phyloP scores from a whole-genome alignment of 805 yeast genomes.

The Nakazawaea sp. region DNA sequence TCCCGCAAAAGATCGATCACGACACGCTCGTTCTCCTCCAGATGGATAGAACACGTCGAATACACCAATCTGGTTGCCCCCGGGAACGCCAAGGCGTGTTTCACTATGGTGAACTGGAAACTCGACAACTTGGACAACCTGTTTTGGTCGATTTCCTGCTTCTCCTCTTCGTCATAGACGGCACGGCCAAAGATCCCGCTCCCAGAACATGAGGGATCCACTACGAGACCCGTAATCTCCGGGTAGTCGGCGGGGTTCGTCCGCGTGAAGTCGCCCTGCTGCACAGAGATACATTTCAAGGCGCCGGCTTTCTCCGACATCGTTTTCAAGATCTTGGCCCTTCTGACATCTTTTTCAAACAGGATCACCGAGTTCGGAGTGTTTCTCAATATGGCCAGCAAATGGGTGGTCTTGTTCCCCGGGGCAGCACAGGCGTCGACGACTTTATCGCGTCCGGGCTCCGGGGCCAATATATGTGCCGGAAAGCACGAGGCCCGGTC shows the following conservation, averaged over 20 bases:
- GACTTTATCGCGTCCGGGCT: slow-evolving; percentile 45
- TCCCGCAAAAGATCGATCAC: slow-evolving; percentile 74
- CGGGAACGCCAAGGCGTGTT: slow-evolving; percentile 84
- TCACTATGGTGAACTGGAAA: slow-evolving; percentile 83
- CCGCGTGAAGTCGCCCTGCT: slow-evolving; percentile 55
- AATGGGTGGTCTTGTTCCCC: slow-evolving; percentile 94
- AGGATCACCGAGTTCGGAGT: slow-evolving; percentile 54
- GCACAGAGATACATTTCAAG: slow-evolving; percentile 31
- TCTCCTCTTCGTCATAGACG: slow-evolving; percentile 49
- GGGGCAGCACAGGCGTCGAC: slow-evolving; percentile 98
- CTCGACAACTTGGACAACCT: slow-evolving; percentile 70
- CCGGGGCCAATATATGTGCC: slow-evolving; percentile 68
- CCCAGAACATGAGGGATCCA: slow-evolving; percentile 98
- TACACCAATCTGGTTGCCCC: slow-evolving; percentile 73
- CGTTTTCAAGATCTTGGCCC: slow-evolving; percentile 62
- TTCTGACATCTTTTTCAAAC: slow-evolving; percentile 74
- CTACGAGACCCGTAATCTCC: slow-evolving; percentile 71
- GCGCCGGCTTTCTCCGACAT: slow-evolving; percentile 83
- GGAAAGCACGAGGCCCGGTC: slow-evolving; percentile 98
- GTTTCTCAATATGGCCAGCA: slow-evolving; percentile 56
- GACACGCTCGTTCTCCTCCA: slow-evolving; percentile 90
- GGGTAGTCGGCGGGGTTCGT: slow-evolving; percentile 51
- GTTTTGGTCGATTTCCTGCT: slow-evolving; percentile 36
- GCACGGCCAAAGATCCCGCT: slow-evolving; percentile 95
- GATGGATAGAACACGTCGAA: slow-evolving; percentile 93